Evolutionary conservation across 495 filamentous ascomycete species (phyloP).

Genomic region (Penicillium coffeae): DNA sequence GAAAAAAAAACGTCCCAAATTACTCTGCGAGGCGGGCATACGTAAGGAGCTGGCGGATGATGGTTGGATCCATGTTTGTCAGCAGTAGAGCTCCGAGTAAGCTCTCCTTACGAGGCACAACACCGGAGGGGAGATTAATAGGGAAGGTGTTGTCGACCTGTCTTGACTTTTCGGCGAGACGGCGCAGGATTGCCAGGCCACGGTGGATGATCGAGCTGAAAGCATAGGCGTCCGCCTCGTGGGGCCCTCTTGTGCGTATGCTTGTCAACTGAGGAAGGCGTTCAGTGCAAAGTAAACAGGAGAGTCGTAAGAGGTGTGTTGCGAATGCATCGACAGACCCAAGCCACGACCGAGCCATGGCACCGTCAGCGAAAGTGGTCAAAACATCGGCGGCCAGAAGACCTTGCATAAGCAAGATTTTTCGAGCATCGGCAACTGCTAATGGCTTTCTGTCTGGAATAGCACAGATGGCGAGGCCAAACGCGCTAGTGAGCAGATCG

Average conservation of each 20-base stretch:
- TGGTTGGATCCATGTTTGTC: slow-evolving; percentile 52
- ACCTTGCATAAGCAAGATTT: slow-evolving; percentile 84
- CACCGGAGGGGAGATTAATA: slow-evolving; percentile 54
- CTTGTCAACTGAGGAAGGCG: slow-evolving; percentile 33
- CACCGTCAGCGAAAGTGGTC: slow-evolving; percentile 64
- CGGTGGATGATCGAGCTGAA: slow-evolving; percentile 61
- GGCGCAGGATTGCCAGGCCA: slow-evolving; percentile 65
- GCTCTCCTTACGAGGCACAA: slow-evolving; percentile 66
- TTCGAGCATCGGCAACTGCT: slow-evolving; percentile 71
- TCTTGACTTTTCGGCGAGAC: slow-evolving; percentile 67
- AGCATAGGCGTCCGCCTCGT: slow-evolving; percentile 43
- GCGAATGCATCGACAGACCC: slow-evolving; percentile 82
- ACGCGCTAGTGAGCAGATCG: slow-evolving; percentile 83
- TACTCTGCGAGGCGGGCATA: slow-evolving; percentile 62
- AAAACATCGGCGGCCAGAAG: slow-evolving; percentile 89
- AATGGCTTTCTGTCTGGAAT: slow-evolving; percentile 67
- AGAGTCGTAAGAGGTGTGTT: slow-evolving; percentile 67
- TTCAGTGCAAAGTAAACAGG: slow-evolving; percentile 65
- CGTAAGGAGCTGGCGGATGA: slow-evolving; percentile 69
- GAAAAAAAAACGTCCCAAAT: slow-evolving; percentile 3
- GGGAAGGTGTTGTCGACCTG: slow-evolving; percentile 50
- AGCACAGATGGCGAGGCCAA: slow-evolving; percentile 80
- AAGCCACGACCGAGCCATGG: slow-evolving; percentile 77
- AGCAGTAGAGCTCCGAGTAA: slow-evolving; percentile 66
- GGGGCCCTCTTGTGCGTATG: slow-evolving; percentile 28